phyloP scores from a whole-genome alignment of 164 flowering plant species.

The Litsea cubeba region DNA sequence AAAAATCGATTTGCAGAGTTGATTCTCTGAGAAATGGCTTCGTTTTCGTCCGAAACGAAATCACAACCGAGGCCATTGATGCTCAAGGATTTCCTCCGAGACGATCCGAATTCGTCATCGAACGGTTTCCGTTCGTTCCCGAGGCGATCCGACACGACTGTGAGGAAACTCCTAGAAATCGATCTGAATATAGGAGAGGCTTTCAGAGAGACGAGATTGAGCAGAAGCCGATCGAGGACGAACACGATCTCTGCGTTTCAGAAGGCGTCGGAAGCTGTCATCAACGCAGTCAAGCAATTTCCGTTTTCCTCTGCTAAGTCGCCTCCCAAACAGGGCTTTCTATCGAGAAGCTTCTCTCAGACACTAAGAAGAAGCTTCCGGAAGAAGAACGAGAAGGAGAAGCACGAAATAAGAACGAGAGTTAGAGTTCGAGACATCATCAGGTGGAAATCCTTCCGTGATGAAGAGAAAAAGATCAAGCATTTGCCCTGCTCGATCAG shows the following conservation, averaged over 20 bases:
- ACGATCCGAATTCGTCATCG: conserved; percentile 65
- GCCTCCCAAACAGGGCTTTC: conserved; percentile 18
- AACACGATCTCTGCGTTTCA: conserved; percentile 42
- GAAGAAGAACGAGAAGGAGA: conserved; percentile 17
- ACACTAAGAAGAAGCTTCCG: conserved; percentile 40
- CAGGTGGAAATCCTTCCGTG: conserved; percentile 46
- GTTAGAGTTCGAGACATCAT: conserved; percentile 32
- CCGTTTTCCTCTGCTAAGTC: conserved; percentile 27
- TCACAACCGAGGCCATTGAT: conserved; percentile 24
- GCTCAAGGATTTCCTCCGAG: conserved; percentile 61
- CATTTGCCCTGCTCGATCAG: conserved; percentile 15
- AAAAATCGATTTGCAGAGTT: neutral
- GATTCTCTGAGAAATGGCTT: neutral
- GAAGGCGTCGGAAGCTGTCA: conserved; percentile 46
- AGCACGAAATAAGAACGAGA: conserved; percentile 8
- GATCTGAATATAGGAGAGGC: conserved; percentile 32
- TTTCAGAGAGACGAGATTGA: conserved; percentile 1
- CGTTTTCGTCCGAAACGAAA: neutral
- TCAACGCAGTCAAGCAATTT: conserved; percentile 45
- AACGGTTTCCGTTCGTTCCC: conserved; percentile 61
- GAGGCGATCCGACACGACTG: conserved; percentile 37
- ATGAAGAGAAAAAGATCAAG: conserved; percentile 26
- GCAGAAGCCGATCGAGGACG: conserved; percentile 24
- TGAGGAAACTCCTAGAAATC: conserved; percentile 43
- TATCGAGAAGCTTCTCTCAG: conserved; percentile 40